Evolutionary conservation across 768 basidiomycete genomes (phyloP).

Genomic region (Mycena filopes): DNA sequence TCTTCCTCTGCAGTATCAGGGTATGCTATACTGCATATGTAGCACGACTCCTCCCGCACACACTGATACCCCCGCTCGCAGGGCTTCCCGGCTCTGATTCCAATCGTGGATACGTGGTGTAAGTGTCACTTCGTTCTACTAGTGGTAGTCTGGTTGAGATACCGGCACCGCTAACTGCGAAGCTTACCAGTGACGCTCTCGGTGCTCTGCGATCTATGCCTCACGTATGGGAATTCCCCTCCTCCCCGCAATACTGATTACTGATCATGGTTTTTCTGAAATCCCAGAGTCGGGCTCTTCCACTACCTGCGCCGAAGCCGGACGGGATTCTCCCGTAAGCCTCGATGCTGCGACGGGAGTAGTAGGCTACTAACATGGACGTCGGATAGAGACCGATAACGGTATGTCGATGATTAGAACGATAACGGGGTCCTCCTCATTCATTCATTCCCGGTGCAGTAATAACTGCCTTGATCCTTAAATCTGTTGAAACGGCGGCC

Average conservation of each 20-base stretch:
- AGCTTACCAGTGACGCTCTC: neutral
- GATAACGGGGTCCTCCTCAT: neutral
- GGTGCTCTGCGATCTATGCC: slow-evolving; percentile 1
- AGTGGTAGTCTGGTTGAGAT: too few species aligned
- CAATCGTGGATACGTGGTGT: slow-evolving; percentile 13
- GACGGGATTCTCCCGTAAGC: slow-evolving; percentile 5
- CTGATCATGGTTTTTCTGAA: neutral
- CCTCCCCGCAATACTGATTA: neutral
- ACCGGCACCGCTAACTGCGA: neutral
- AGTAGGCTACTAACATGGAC: neutral
- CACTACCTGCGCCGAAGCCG: slow-evolving; percentile 12
- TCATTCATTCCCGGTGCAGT: neutral
- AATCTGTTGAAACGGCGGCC: slow-evolving; percentile 13
- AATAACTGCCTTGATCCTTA: neutral
- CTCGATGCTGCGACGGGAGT: neutral
- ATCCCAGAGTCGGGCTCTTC: neutral
- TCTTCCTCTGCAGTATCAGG: neutral
- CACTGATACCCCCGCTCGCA: too few species aligned
- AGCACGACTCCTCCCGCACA: too few species aligned
- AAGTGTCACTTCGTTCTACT: neutral
- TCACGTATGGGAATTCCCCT: neutral
- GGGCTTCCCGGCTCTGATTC: slow-evolving; percentile 11
- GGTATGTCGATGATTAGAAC: too few species aligned
- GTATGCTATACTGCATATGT: neutral
- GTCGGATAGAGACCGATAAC: neutral